Base-by-base conservation (phyloP, 2,329 filamentous ascomycete genomes). In the Cryoendolithus antarcticus region DNA sequence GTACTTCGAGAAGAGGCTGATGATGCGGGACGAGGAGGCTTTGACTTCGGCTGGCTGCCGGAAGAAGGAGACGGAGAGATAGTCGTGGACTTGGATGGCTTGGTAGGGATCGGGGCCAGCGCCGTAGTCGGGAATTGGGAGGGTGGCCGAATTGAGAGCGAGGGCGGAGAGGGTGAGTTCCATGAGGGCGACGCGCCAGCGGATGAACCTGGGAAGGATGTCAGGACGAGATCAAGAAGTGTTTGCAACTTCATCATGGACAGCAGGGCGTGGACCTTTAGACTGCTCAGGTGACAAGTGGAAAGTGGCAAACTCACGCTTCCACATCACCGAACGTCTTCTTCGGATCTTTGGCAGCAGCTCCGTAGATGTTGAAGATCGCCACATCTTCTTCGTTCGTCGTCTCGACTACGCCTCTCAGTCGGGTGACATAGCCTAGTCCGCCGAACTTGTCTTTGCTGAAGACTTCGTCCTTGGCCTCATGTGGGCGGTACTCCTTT, bases 291-390 rank as follows among this genome's bases (percentile, higher is more conserved):
- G 15, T 19, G 15, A 19, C 15, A 19, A n/a, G 19, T 19, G 44
- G 34, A 36, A 33, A 19, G 15, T 19, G 15, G 15, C 15, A 24
- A 8, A 70, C 80, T 59, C 65, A 93, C 85, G 82, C 82, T 19
- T 86, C 70, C 4, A 86, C 65, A 53, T 91, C 72, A 3, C 82
- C 84, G 66, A 95, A 95, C 0, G 86, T 93, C 42, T 70, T 68
- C 48, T 82, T 75, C 45, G 86, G 77, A 51, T 85, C 74, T 70
- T 91, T 91, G 46, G 88, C 83, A 30, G 77, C 76, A 28, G 76
- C 76, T 9, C 88, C 88, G 57, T 96, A 95, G 54, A 95, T 79
- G 60, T 95, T 95, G 81, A 88, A 95, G 2, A 84, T 91, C 35
- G 88, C 79, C 40, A 94, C 61, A 35, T 71, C 71, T 58, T 80